Base-by-base conservation (phyloP, 2,329 filamentous ascomycete species). In the Phialophora chinensis region DNA sequence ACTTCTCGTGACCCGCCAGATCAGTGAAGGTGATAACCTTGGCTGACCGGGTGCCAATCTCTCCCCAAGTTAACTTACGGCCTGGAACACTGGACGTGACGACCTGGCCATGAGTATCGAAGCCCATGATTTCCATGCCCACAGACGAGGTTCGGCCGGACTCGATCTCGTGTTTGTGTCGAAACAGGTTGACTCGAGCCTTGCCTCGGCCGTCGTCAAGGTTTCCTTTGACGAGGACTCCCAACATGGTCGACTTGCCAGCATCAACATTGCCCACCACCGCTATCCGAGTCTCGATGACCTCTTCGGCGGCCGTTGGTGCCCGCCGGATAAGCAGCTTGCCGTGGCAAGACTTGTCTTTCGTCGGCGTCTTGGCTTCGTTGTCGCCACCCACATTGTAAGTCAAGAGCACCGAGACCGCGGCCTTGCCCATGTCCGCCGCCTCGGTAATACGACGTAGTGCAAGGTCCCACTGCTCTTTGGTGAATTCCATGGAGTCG, bases 121-220 rank as follows among this genome's bases (percentile, higher is more conserved):
- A 99, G 1, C 95, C 95, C 90, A 98, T 93, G 68, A 98, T 98
- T 78, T 99, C 95, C 93, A 98, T 96, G 50, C 95, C 94, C 0
- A 99, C 95, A 0, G 93, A 97, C 76, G 92, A 97, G 10, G 95
- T 99, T 71, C 95, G 87, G 1, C 95, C 95, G 55, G 91, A 95
- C 79, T 99, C 95, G 49, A 98, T 91, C 80, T 99, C 95, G 75
- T 99, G 95, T 79, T 99, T 98, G 79, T 99, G 95, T 17, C 95
- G 88, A 80, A 99, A 99, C 12, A 99, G 87, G 71, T 97, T 98
- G 60, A 99, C 91, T 69, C 95, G 90, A 54, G 95, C 94, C 78
- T 91, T 94, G 12, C 95, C 95, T 75, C 95, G 87, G 17, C 95
- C 95, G 79, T 99, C 95, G 74, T 99, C 95, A 1, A 99, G 87